Percentiles rank a stretch among this genome's conserved stretches.
Conservation (phyloP, 192 early-diverging fungal species). For the Chytriomyces hyalinus region DNA sequence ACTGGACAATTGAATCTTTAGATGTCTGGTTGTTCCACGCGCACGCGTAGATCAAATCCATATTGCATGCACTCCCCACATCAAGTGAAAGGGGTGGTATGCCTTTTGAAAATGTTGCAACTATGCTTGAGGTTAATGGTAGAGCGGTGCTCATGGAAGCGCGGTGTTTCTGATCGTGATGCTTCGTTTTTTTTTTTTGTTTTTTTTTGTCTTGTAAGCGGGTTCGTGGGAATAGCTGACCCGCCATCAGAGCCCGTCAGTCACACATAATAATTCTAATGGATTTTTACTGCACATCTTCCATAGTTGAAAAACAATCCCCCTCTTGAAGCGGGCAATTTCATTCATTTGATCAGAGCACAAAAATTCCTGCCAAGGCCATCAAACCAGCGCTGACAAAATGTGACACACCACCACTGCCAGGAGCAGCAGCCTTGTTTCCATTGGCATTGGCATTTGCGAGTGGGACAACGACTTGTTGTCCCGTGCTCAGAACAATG, state of each 20-base stretch:
- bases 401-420: not conserved
- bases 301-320: no score
- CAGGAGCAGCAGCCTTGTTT: not conserved
- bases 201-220: no score
- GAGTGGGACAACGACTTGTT: not conserved
- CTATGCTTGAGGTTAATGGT: not conserved
- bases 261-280: no score
- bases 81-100: conserved; percentile 5
- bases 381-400: not conserved
- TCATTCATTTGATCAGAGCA: not conserved
- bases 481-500: not conserved
- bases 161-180: no score
- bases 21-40: not conserved
- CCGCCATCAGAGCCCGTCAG: no score
- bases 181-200: no score
- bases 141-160: no score
- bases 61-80: not conserved
- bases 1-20: conserved; percentile 8
- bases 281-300: no score
- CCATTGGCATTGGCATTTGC: not conserved
- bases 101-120: not conserved
- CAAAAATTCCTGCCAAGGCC: not conserved
- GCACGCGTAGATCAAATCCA: conserved; percentile 10
- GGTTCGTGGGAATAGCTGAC: no score
- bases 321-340: no score